Evolutionary conservation across 768 basidiomycete genomes (phyloP).

Genomic region (Melanogaster broomeanus): DNA sequence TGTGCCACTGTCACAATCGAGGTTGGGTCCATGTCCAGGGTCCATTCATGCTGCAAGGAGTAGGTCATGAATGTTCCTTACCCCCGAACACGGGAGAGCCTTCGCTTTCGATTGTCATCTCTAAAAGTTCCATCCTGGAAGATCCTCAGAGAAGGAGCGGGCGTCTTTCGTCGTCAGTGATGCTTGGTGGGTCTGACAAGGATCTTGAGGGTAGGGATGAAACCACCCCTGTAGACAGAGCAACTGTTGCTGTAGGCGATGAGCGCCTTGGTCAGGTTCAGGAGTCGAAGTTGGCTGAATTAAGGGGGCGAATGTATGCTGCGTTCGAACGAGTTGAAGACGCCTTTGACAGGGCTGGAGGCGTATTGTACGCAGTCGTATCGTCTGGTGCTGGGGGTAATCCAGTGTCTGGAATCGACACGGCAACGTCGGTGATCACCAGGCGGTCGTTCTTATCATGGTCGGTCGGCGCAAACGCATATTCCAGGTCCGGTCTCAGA

Average conservation of each 20-base stretch:
- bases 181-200: conserved; percentile 48
- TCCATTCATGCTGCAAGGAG: conserved; percentile 37
- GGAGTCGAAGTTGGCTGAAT: conserved; percentile 4
- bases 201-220: conserved; percentile 50
- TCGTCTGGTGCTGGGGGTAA: conserved; percentile 25
- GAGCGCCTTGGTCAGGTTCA: conserved; percentile 21
- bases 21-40: conserved; percentile 57
- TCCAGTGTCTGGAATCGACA: conserved; percentile 33
- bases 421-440: conserved; percentile 26
- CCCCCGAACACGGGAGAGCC: conserved; percentile 82
- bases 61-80: conserved; percentile 55
- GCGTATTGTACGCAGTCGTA: conserved; percentile 2
- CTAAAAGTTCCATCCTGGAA: conserved; percentile 56
- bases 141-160: conserved; percentile 75
- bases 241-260: conserved; percentile 49
- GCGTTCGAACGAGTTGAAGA: conserved; percentile 9
- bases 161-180: conserved; percentile 53
- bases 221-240: conserved; percentile 51
- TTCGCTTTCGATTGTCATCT: conserved; percentile 46
- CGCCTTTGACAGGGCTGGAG: conserved; percentile 10
- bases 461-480: not conserved
- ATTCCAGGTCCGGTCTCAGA: not conserved
- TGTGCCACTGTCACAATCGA: conserved; percentile 25
- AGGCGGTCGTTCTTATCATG: conserved; percentile 18
- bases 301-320: conserved; percentile 10